Percentiles rank a stretch among this genome's conserved stretches.
Evolutionary conservation across 768 basidiomycete species (phyloP).

Genomic region (Tephrocybe rancida): DNA sequence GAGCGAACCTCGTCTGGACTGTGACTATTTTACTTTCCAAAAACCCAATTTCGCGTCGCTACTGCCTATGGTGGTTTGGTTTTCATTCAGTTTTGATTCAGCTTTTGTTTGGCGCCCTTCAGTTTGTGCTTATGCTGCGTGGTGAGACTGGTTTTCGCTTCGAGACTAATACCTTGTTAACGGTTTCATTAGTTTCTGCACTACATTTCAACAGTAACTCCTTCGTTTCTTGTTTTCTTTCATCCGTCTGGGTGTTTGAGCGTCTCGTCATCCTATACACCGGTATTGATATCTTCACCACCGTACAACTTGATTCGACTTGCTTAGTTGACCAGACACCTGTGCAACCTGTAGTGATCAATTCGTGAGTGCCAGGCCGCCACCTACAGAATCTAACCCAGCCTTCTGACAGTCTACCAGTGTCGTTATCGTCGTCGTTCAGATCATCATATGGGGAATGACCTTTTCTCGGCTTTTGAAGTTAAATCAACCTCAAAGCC

Average conservation of each 20-base stretch:
- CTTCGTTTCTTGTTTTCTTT: not conserved
- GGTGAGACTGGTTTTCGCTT: constrained; percentile 8
- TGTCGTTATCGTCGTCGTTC: not conserved
- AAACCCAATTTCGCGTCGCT: not conserved
- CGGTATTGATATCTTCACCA: not conserved
- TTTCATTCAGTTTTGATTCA: constrained; percentile 18
- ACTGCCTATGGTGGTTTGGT: constrained; percentile 13
- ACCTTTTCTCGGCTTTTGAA: not conserved
- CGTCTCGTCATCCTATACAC: not conserved
- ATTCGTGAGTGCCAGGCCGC: constrained; percentile 12
- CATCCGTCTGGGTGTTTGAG: constrained; percentile 9
- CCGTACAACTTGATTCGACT: constrained; percentile 7
- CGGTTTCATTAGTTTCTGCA: constrained; percentile 9
- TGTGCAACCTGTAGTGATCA: constrained; percentile 1
- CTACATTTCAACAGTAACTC: constrained; percentile 5
- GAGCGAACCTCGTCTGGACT: constrained; percentile 8
- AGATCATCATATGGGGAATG: constrained; percentile 13
- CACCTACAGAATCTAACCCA: not conserved
- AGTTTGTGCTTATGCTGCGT: constrained; percentile 19
- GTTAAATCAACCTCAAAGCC: not conserved
- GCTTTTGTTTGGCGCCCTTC: constrained; percentile 12
- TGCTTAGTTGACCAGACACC: constrained; percentile 14
- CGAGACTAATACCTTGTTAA: not conserved
- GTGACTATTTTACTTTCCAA: constrained; percentile 8
- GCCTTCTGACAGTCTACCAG: not conserved